phyloP scores from a whole-genome alignment of 2,329 filamentous ascomycete genomes.

The Alternaria sp. region DNA sequence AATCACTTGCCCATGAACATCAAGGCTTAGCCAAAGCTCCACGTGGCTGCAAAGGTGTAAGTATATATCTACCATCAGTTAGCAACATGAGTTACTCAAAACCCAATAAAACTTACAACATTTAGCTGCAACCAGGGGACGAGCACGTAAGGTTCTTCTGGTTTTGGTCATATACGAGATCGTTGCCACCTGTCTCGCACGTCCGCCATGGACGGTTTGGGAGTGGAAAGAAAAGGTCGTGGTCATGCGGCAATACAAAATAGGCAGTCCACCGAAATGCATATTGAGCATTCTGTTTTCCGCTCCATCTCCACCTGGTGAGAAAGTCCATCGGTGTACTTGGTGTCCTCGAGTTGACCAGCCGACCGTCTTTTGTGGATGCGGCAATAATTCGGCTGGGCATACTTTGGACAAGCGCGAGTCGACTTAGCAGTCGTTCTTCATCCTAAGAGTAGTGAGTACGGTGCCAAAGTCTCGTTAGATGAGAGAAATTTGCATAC shows the following conservation, averaged over 20 bases:
- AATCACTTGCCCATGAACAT: fast-evolving
- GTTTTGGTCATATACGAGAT: background rate
- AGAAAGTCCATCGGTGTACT: background rate
- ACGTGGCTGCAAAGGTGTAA: background rate
- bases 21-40: background rate
- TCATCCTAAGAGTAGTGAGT: background rate
- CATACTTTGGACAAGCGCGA: background rate
- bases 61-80: background rate
- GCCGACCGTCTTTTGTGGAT: background rate
- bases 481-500: background rate
- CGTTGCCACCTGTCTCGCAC: background rate
- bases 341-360: background rate
- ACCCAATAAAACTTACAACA: background rate
- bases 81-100: background rate
- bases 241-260: background rate
- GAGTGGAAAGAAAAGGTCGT: background rate
- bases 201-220: background rate
- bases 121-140: background rate
- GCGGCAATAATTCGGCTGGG: background rate
- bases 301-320: background rate
- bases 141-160: background rate
- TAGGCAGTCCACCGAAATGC: background rate
- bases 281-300: background rate
- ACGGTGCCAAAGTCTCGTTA: background rate
- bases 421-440: background rate